Percentiles rank a stretch among this genome's conserved stretches.
phyloP scores from a whole-genome alignment of 2,329 filamentous ascomycete species.

The Diaporthe nobilis region DNA sequence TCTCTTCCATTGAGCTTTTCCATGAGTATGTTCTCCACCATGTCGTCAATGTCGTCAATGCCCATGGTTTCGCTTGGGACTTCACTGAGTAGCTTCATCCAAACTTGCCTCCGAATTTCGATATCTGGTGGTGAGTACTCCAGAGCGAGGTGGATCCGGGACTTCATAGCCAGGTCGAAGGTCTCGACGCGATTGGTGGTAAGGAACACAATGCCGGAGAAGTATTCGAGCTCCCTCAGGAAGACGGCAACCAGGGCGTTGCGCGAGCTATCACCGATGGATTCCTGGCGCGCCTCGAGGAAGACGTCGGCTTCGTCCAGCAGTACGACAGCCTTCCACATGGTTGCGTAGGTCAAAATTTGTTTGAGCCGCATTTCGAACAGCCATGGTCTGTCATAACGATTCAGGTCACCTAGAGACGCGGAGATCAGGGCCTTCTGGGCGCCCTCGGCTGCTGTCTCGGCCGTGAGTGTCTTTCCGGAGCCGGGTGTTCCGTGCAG shows the following conservation, averaged over 20 bases:
- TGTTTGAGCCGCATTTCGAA: background rate
- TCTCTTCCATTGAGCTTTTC: conserved; percentile 43
- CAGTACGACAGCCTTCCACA: conserved; percentile 23
- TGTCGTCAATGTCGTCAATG: conserved; percentile 28
- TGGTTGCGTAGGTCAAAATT: background rate
- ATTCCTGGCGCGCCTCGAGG: conserved; percentile 2
- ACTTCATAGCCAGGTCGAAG: conserved; percentile 1
- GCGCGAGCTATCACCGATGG: background rate
- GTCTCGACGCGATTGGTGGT: conserved; percentile 13
- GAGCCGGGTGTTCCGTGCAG: conserved; percentile 7
- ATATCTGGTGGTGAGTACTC: conserved; percentile 3
- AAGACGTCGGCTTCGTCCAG: conserved; percentile 4
- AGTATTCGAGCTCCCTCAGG: conserved; percentile 1
- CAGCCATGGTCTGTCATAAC: background rate
- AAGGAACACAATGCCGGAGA: conserved; percentile 9
- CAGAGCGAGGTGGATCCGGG: background rate
- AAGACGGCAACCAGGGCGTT: conserved; percentile 6
- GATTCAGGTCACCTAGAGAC: background rate
- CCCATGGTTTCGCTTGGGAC: background rate
- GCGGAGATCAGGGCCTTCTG: background rate
- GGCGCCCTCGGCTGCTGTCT: background rate
- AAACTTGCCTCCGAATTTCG: background rate
- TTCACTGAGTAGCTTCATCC: background rate
- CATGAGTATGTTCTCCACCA: conserved; percentile 37
- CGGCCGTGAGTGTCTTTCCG: conserved; percentile 6